Percentiles rank a stretch among this genome's conserved stretches.
These are phyloP conservation scores for Canavalia ensiformis DNA, from an alignment of 306 rosid genomes.

Conservation along the genomic window DNA sequence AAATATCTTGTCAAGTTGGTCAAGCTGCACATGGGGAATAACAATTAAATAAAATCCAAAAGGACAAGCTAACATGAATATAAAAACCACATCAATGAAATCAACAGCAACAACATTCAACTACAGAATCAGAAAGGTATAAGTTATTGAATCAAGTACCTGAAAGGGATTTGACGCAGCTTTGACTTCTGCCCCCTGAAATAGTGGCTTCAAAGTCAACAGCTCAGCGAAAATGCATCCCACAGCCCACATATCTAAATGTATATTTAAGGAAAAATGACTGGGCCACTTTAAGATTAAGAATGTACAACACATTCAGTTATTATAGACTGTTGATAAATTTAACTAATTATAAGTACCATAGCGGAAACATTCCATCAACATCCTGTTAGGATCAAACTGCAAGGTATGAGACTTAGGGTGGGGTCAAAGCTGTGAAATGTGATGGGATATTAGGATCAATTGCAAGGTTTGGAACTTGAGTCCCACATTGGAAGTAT, in stretches of 20 bases:
- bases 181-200: slow-evolving; percentile 92
- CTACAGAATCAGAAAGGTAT: slow-evolving; percentile 28
- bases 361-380: neutral
- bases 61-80: slow-evolving; percentile 11
- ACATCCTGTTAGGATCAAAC: neutral
- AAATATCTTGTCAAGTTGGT: slow-evolving; percentile 93
- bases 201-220: slow-evolving; percentile 87
- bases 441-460: too few relatives aligned
- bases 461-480: too few relatives aligned
- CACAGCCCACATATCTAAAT: slow-evolving; percentile 93
- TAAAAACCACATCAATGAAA: slow-evolving; percentile 12
- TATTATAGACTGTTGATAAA: neutral
- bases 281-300: slow-evolving; percentile 1
- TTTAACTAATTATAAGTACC: neutral
- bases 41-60: slow-evolving; percentile 34
- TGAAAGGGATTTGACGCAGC: slow-evolving; percentile 80
- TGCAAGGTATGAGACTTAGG: too few relatives aligned
- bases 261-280: slow-evolving; percentile 49
- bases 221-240: slow-evolving; percentile 96
- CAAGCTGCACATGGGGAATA: slow-evolving; percentile 69
- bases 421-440: too few relatives aligned
- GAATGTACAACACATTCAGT: slow-evolving; percentile 1
- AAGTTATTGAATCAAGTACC: slow-evolving; percentile 49
- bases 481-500: too few relatives aligned
- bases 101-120: neutral